These are phyloP conservation scores for Candida mesenterica DNA, from an alignment of 1,139 yeast genomes.

Conservation along the genomic window DNA sequence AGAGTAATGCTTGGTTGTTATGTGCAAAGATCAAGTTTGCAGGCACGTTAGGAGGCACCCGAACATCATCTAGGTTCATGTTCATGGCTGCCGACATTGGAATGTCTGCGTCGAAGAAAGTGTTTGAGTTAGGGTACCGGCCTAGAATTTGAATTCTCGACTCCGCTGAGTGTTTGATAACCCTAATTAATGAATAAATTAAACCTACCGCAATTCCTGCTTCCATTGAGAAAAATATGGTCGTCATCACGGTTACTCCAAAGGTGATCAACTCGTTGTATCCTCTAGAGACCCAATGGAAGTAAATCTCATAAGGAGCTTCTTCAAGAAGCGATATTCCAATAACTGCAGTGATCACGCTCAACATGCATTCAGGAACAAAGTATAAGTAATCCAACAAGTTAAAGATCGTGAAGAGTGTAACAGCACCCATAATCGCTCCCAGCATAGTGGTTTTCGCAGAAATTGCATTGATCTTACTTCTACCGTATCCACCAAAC, in stretches of 20 bases:
- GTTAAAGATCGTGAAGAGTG: constrained; percentile 63
- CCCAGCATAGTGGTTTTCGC: constrained; percentile 87
- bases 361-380: constrained; percentile 77
- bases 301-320: constrained; percentile 75
- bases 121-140: constrained; percentile 72
- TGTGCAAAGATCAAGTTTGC: neutral
- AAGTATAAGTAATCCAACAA: constrained; percentile 65
- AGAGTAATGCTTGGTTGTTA: neutral
- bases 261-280: constrained; percentile 77
- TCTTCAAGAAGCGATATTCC: constrained; percentile 82
- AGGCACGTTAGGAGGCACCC: too few species aligned
- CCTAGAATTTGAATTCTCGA: constrained; percentile 91
- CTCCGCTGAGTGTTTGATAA: constrained; percentile 79
- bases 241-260: constrained; percentile 65
- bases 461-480: constrained; percentile 81
- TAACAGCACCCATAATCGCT: constrained; percentile 70
- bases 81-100: constrained; percentile 12
- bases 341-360: constrained; percentile 77
- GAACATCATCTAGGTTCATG: too few species aligned
- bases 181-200: constrained; percentile 73
- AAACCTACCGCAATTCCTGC: constrained; percentile 88
- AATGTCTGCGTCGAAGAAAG: constrained; percentile 76
- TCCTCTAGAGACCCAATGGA: constrained; percentile 74
- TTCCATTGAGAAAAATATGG: constrained; percentile 82
- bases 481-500: constrained; percentile 95